Percentiles rank a stretch among this genome's conserved stretches.
Evolutionary conservation across 2,329 filamentous ascomycete species (phyloP).

Genomic region (Aspergillus latus): DNA sequence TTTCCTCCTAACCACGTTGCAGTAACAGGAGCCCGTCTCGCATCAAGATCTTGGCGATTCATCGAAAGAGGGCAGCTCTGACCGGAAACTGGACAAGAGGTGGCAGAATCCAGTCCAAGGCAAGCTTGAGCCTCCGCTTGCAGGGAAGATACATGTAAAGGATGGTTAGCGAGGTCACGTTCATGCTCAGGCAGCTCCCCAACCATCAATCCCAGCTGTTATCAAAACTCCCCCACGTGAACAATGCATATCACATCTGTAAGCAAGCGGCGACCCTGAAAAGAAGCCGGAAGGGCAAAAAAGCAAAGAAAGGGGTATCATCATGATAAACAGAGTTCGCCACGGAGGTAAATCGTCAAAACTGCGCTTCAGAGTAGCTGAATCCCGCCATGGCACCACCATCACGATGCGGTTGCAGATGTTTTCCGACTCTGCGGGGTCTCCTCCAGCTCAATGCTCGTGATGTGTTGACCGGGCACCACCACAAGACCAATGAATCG

Average conservation of each 20-base stretch:
- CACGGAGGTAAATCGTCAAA: slow-evolving; percentile 5
- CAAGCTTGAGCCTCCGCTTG: slow-evolving; percentile 14
- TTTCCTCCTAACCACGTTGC: slow-evolving; percentile 25
- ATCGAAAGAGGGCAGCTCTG: not conserved
- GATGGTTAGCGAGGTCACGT: slow-evolving; percentile 4
- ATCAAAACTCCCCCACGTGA: slow-evolving; percentile 10
- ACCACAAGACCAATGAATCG: slow-evolving; percentile 88
- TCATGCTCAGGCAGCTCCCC: not conserved
- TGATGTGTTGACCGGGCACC: slow-evolving; percentile 81
- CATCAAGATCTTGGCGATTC: slow-evolving; percentile 17
- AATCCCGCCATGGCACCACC: slow-evolving; percentile 7
- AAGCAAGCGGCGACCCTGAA: not conserved
- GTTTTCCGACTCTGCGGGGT: slow-evolving; percentile 24
- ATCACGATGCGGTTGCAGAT: slow-evolving; percentile 14
- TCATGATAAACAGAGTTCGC: slow-evolving; percentile 9
- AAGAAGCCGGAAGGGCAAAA: not conserved
- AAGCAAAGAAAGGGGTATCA: slow-evolving; percentile 4
- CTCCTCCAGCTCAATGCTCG: slow-evolving; percentile 84
- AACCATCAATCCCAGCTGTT: slow-evolving; percentile 2
- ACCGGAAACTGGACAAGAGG: not conserved
- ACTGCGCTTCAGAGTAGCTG: not conserved
- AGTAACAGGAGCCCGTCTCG: slow-evolving; percentile 12
- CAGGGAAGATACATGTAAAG: slow-evolving; percentile 9
- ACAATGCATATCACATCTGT: slow-evolving; percentile 12
- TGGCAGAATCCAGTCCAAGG: slow-evolving; percentile 4